A percentile compares a stretch with the other conserved stretches of the same genome.
Evolutionary conservation across 1,284 basidiomycete genomes (phyloP).

Genomic region (Pyrrhoderma lamaoense): DNA sequence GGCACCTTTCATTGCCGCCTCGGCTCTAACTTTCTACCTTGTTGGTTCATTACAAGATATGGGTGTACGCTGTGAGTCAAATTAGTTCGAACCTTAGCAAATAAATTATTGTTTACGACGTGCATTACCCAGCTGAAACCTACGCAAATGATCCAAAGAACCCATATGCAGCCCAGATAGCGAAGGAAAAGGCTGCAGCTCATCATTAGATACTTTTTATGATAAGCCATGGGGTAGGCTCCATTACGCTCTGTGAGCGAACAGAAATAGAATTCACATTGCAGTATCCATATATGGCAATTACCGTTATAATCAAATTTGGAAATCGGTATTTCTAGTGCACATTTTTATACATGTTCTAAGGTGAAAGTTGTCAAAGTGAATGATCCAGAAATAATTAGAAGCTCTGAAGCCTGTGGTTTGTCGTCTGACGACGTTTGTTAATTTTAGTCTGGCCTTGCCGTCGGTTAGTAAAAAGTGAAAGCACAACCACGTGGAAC

Average conservation of each 20-base stretch:
- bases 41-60: constrained; percentile 56
- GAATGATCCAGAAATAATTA: too few relatives aligned
- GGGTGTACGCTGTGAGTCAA: constrained; percentile 58
- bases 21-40: constrained; percentile 55
- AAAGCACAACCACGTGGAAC: too few relatives aligned
- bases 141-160: constrained; percentile 71
- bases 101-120: too few relatives aligned
- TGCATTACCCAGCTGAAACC: constrained; percentile 58
- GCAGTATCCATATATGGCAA: neutral
- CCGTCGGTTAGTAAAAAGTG: too few relatives aligned
- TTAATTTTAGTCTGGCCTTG: too few relatives aligned
- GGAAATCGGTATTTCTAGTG: too few relatives aligned
- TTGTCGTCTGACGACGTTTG: too few relatives aligned
- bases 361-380: too few relatives aligned
- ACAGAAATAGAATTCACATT: constrained; percentile 4
- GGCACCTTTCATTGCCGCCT: constrained; percentile 70
- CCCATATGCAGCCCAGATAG: constrained; percentile 70
- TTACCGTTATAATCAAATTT: neutral
- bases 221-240: neutral
- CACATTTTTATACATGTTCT: too few relatives aligned
- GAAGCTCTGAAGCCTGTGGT: too few relatives aligned
- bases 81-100: neutral
- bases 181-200: constrained; percentile 30
- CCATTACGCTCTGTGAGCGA: constrained; percentile 1
- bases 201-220: constrained; percentile 26